A percentile compares a stretch with the other conserved stretches of the same genome.
Conservation (phyloP, 2,329 filamentous ascomycete species). For the Clonostachys solani region DNA sequence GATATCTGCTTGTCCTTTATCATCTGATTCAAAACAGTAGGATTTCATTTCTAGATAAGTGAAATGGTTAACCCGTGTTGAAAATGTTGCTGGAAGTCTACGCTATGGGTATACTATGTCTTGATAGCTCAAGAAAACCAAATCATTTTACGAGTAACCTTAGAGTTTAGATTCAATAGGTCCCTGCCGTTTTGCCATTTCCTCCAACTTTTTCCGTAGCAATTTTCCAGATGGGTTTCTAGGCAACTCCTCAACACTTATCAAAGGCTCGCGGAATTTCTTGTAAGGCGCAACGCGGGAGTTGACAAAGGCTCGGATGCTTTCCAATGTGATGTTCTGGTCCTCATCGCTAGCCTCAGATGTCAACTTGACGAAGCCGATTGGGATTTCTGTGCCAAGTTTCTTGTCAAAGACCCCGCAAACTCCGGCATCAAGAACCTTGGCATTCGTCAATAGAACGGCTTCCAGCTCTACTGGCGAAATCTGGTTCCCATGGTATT, state of each 20-base stretch:
- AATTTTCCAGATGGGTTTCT: conserved; percentile 21
- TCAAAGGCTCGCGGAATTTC: conserved; percentile 16
- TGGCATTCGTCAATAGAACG: conserved; percentile 25
- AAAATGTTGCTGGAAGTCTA: no score
- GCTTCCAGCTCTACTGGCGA: conserved; percentile 47
- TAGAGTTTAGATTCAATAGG: no score
- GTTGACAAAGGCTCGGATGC: conserved; percentile 16
- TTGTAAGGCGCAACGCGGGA: conserved; percentile 20
- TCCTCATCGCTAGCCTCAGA: neutral
- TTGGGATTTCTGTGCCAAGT: conserved; percentile 17
- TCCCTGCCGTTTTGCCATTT: no score
- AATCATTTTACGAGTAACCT: no score
- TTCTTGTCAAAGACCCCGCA: conserved; percentile 16
- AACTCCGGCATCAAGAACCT: conserved; percentile 20
- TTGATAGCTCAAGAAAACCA: no score
- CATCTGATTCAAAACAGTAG: no score
- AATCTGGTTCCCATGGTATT: conserved; percentile 56
- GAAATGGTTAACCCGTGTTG: no score
- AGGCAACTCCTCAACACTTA: conserved; percentile 16
- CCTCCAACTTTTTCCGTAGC: conserved; percentile 6
- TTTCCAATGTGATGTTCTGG: conserved; percentile 3
- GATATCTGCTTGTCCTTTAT: no score
- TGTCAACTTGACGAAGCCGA: conserved; percentile 17
- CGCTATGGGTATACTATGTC: no score
- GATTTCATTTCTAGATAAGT: no score